Evolutionary conservation across 352 stramenopile genomes (phyloP).

Genomic region (Globisporangium splendens): DNA sequence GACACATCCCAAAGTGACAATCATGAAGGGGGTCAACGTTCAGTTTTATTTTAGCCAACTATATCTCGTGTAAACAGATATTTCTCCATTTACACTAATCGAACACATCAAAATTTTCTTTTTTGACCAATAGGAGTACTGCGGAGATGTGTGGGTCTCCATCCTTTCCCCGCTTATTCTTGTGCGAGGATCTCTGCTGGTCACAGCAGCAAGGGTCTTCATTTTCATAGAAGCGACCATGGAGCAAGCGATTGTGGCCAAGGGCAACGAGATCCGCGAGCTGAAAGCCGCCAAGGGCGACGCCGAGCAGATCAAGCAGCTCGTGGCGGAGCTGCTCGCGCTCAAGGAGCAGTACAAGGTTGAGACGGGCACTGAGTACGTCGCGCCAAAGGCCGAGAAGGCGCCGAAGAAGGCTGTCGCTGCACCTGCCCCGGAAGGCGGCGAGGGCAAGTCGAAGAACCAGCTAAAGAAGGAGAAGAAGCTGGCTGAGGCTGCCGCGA

Average conservation of each 20-base stretch:
- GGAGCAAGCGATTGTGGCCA: conserved; percentile 60
- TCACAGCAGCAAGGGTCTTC: neutral
- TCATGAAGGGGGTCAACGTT: no score
- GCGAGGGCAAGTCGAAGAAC: conserved; percentile 71
- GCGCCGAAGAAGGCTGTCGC: conserved; percentile 28
- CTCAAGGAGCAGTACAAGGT: conserved; percentile 82
- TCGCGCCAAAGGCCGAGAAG: conserved; percentile 34
- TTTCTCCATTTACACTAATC: no score
- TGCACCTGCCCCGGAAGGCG: conserved; percentile 4
- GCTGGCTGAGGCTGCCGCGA: conserved; percentile 42
- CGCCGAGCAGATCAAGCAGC: conserved; percentile 30
- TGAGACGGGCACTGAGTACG: conserved; percentile 71
- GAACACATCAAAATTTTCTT: neutral
- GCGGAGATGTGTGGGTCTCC: conserved; percentile 1
- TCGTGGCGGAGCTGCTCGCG: conserved; percentile 59
- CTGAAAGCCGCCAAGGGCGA: conserved; percentile 81
- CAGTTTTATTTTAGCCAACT: no score
- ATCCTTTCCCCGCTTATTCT: neutral
- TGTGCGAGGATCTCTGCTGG: no score
- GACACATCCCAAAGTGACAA: no score
- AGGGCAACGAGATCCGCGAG: conserved; percentile 70
- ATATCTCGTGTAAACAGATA: no score
- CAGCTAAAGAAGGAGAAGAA: conserved; percentile 90
- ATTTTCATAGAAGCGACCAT: conserved; percentile 1
- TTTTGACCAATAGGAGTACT: neutral